Percentiles rank a stretch among this genome's conserved stretches.
Evolutionary conservation across 2,329 filamentous ascomycete species (phyloP).

Genomic region (Monosporascus sp.): DNA sequence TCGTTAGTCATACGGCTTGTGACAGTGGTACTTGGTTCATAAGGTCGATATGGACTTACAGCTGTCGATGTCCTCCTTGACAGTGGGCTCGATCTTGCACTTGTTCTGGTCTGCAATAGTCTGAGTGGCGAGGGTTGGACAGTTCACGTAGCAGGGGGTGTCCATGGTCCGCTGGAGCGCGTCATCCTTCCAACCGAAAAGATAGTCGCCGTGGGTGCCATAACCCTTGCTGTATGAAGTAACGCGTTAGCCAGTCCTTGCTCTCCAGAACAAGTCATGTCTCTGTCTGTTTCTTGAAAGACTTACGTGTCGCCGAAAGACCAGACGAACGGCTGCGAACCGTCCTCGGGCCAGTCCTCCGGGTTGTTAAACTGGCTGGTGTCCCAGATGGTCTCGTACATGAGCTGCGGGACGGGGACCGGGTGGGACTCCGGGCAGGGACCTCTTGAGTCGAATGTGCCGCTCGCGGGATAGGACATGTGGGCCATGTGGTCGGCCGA

Average conservation of each 20-base stretch:
- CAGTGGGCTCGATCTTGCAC: conserved; percentile 24
- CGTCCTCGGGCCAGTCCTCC: conserved; percentile 31
- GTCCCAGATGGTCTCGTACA: conserved; percentile 34
- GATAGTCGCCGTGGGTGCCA: conserved; percentile 30
- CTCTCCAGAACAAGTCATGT: background rate
- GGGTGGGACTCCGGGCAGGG: conserved; percentile 32
- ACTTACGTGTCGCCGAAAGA: conserved; percentile 24
- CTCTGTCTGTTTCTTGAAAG: background rate
- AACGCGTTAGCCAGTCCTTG: too few relatives aligned
- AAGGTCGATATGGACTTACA: conserved; percentile 20
- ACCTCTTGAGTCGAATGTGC: conserved; percentile 28
- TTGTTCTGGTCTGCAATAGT: conserved; percentile 25
- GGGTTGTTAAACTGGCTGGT: conserved; percentile 30
- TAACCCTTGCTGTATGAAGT: conserved; percentile 23
- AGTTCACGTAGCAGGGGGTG: conserved; percentile 27
- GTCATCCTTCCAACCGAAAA: conserved; percentile 38
- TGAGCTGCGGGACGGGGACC: conserved; percentile 33
- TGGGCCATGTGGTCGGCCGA: conserved; percentile 36
- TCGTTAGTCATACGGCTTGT: too few relatives aligned
- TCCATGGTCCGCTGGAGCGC: conserved; percentile 28
- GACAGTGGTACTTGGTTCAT: too few relatives aligned
- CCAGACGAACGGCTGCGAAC: conserved; percentile 29
- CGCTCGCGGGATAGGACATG: conserved; percentile 34
- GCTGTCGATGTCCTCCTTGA: conserved; percentile 25
- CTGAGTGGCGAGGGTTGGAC: conserved; percentile 26